Base-by-base conservation (phyloP, 1,284 basidiomycete species). In the Trichosporon sp. region DNA sequence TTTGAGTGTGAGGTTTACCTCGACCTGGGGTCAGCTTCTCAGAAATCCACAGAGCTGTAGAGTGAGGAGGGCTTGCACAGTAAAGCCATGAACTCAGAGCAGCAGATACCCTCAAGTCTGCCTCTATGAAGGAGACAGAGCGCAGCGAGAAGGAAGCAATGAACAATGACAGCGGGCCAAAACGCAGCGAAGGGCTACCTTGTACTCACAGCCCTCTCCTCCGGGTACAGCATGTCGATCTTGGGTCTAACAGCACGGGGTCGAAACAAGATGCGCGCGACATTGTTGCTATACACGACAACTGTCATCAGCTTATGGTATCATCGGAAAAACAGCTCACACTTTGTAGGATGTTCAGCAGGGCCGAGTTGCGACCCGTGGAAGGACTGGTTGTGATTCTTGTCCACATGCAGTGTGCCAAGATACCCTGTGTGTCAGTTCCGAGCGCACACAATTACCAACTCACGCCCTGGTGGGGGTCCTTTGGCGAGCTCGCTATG, bases 231-330 rank as follows among this genome's bases (percentile, higher is more conserved):
- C 19, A 79, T 66, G 37, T 78, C 72, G 33, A 79, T 66, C 44
- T 71, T 68, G 0, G 77, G 71, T 33, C 73, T 62, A 4, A 73
- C 64, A 0, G 75, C 74, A 13, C 77, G 65, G 2, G 78, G 74
- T n/a, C 76, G 72, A 64, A 78, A 79, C 1, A 78, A 58, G 4
- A 79, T 62, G 33, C 75, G 63, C 10, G 73, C 74, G 2, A 70
- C 73, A 49, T 62, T 69, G 60, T 75, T 74, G 62, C 78, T 73
- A 21, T 78, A 76, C 2, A 71, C 65, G 0, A 56, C 54, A 14
- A 60, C 66, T 68, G 56, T 2, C 8, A 14, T 25, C 34, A 44
- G 40, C 40, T 19, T 27, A n/a, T n/a, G 40, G 11, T n/a, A 1
- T 11, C 2, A 7, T 1, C 13, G 2, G 2, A 37, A 16, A n/a